Percentiles rank a stretch among this genome's conserved stretches.
Evolutionary conservation across 176 grass and related monocot species (phyloP).

Genomic region (Neostapfia colusana): DNA sequence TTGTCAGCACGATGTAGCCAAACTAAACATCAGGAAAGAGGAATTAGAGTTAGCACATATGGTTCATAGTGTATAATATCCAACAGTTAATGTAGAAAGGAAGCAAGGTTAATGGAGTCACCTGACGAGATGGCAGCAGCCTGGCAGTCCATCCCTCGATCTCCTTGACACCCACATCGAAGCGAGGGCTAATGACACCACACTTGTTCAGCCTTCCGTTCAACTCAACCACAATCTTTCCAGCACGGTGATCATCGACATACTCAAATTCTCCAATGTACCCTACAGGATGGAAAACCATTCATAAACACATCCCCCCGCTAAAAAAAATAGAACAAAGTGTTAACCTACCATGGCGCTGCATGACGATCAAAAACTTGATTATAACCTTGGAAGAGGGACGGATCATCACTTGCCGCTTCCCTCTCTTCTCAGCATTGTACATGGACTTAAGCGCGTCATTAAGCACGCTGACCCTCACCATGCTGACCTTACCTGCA

Average conservation of each 20-base stretch:
- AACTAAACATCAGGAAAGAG: conserved; percentile 42
- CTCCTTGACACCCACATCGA: conserved; percentile 76
- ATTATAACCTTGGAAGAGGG: conserved; percentile 82
- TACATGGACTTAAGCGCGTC: conserved; percentile 87
- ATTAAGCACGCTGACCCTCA: conserved; percentile 73
- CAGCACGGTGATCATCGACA: conserved; percentile 67
- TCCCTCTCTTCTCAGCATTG: conserved; percentile 82
- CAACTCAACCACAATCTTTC: conserved; percentile 71
- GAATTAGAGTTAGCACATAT: neutral
- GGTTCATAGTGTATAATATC: neutral
- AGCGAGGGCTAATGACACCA: conserved; percentile 74
- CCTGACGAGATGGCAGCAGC: conserved; percentile 70
- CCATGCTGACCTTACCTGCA: conserved; percentile 51
- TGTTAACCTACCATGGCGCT: conserved; percentile 57
- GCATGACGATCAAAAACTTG: conserved; percentile 81
- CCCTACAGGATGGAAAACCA: conserved; percentile 15
- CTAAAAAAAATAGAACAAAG: neutral
- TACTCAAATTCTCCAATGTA: conserved; percentile 83
- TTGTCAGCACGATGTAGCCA: conserved; percentile 71
- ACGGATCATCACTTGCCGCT: conserved; percentile 75
- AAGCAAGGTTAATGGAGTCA: neutral
- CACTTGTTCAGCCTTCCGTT: conserved; percentile 81
- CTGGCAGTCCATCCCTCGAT: conserved; percentile 70
- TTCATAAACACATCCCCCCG: neutral
- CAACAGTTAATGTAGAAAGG: neutral